Evolutionary conservation across 2,329 filamentous ascomycete species (phyloP).

Genomic region (Nemania sp.): DNA sequence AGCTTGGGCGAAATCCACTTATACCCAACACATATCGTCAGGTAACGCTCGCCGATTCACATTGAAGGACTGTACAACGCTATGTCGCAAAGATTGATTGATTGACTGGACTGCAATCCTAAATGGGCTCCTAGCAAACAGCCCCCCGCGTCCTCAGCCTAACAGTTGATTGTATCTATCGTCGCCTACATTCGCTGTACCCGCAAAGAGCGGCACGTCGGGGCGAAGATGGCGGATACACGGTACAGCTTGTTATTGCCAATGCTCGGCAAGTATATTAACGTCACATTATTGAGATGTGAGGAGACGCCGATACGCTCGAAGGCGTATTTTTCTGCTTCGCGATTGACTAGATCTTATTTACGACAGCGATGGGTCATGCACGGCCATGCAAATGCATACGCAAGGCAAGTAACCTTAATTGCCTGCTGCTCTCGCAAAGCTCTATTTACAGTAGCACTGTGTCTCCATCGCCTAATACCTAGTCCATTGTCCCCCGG

Average conservation of each 20-base stretch:
- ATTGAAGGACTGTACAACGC: conserved; percentile 18
- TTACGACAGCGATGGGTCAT: conserved; percentile 27
- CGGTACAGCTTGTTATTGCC: conserved; percentile 28
- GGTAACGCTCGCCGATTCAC: conserved; percentile 11
- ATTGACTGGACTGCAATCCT: conserved; percentile 6
- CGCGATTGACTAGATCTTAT: conserved; percentile 27
- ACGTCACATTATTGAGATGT: conserved; percentile 32
- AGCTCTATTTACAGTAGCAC: conserved; percentile 26
- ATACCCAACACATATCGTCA: conserved; percentile 11
- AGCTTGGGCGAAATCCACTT: conserved; percentile 19
- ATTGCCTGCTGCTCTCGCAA: conserved; percentile 31
- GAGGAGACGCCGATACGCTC: conserved; percentile 20
- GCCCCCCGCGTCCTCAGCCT: conserved; percentile 7
- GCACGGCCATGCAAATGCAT: conserved; percentile 36
- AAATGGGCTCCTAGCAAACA: conserved; percentile 5
- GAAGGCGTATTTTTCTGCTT: conserved; percentile 1
- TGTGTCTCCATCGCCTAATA: conserved; percentile 21
- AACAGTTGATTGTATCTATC: conserved; percentile 2
- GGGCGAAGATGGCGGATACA: conserved; percentile 36
- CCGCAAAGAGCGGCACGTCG: conserved; percentile 35
- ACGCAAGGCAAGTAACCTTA: conserved; percentile 40
- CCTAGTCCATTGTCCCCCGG: background rate
- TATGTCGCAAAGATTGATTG: conserved; percentile 8
- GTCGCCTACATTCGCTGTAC: conserved; percentile 2
- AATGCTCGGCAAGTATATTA: conserved; percentile 36